Conservation (phyloP, 768 basidiomycete genomes). For the Boletus sp. region DNA sequence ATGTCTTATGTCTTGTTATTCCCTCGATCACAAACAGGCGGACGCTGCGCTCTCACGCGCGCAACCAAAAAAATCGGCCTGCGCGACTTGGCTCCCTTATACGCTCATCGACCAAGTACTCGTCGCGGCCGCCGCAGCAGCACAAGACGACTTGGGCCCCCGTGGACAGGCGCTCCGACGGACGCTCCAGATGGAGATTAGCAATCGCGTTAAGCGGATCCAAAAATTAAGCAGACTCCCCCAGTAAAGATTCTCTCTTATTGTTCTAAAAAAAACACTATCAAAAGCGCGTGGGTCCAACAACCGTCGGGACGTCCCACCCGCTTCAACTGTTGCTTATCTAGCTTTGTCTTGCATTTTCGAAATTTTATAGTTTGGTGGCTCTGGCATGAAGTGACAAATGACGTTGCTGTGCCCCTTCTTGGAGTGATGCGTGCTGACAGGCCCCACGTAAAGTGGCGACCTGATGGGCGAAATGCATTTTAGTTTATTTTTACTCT, state of each 20-base stretch:
- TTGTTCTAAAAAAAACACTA: too few relatives aligned
- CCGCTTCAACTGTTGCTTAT: background rate
- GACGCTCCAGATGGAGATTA: constrained; percentile 57
- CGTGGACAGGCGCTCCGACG: constrained; percentile 40
- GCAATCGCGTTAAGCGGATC: constrained; percentile 62
- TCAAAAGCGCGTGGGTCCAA: too few relatives aligned
- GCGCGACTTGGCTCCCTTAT: constrained; percentile 78
- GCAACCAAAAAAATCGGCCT: constrained; percentile 51
- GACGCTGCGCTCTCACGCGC: constrained; percentile 51
- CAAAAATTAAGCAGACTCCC: constrained; percentile 55
- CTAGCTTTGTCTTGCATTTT: constrained; percentile 4
- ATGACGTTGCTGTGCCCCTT: constrained; percentile 3
- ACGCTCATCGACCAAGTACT: constrained; percentile 81
- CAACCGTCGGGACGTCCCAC: too few relatives aligned
- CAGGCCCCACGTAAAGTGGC: constrained; percentile 11
- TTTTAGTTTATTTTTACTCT: background rate
- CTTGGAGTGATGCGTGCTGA: constrained; percentile 1
- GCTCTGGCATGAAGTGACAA: background rate
- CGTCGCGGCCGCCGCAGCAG: constrained; percentile 47
- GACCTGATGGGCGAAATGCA: background rate
- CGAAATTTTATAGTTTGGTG: background rate
- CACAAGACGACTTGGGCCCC: constrained; percentile 45
- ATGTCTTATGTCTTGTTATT: too few relatives aligned
- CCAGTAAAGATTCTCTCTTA: background rate
- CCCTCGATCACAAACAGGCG: constrained; percentile 36